Evolutionary conservation across 225 moss, liverwort and hornwort genomes (phyloP).

Genomic region (Marchantia paleacea): DNA sequence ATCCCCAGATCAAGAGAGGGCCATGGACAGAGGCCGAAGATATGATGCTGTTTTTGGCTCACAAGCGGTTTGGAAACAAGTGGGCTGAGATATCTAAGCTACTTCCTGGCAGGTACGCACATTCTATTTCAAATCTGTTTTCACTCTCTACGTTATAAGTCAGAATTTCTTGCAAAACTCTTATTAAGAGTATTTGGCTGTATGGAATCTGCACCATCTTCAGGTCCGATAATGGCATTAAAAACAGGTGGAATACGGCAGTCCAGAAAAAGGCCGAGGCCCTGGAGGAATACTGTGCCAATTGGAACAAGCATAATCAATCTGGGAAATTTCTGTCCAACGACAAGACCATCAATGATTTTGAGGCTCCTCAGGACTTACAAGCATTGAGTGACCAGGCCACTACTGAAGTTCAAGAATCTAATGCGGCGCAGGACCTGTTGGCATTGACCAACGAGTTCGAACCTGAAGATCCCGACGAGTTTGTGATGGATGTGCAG

Average conservation of each 20-base stretch:
- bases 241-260: conserved; percentile 45
- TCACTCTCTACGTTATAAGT: neutral
- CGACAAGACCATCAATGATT: too few species aligned
- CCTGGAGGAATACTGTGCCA: conserved; percentile 18
- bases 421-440: too few species aligned
- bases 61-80: conserved; percentile 37
- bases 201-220: neutral
- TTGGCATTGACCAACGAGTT: too few species aligned
- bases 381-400: too few species aligned
- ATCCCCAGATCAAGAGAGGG: conserved; percentile 38
- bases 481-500: too few species aligned
- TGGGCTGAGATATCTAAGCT: conserved; percentile 52
- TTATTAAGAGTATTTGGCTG: neutral
- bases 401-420: too few species aligned
- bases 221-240: conserved; percentile 48
- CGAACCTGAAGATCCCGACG: too few species aligned
- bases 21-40: conserved; percentile 42
- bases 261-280: conserved; percentile 33
- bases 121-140: neutral
- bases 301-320: neutral
- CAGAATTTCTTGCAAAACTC: neutral
- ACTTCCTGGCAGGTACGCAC: conserved; percentile 42
- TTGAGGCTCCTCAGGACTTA: too few species aligned
- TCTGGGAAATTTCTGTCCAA: too few species aligned
- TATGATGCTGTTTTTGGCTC: conserved; percentile 32